Base-by-base conservation (phyloP, 306 rosid genomes). In the Canavalia ensiformis region DNA sequence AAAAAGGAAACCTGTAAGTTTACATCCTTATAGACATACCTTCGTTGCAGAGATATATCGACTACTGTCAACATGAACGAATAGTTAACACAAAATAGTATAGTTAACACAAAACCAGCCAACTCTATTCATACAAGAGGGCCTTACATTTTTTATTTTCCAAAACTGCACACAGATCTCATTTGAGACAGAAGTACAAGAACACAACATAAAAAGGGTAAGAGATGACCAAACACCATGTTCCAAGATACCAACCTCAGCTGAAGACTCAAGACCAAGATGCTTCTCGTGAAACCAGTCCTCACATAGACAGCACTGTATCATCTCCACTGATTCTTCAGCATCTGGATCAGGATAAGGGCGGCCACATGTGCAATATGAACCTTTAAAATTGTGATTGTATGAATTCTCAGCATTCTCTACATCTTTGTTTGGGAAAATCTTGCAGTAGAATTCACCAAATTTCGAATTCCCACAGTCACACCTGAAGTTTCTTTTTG, bases 271-370 rank as follows among this genome's bases (percentile, higher is more conserved):
- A 62, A 96, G 91, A 68, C 97, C 94, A 28, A 96, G 88, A 89
- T 96, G 99, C 83, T 96, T 98, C 84, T 93, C 99, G 46, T 96
- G 99, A 87, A 92, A 96, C 99, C 99, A 96, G 85, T 96, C 99
- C 88, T 96, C 99, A 65, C 99, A 96, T 59, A 92, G 63, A 82
- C 97, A 92, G 81, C 99, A 96, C 79, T 96, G 99, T 51, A 96
- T 93, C 99, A 93, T 96, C 86, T 96, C 99, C 65, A 85, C 91
- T 85, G 92, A 97, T 75, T 96, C 98, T 85, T 90, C 98, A 72
- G 88, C 89, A 57, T 90, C 98, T 54, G 94, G 97, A 89, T 93
- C 99, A 54, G 99, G 99, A 86, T 93, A 96, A 56, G 97, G 98
- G 54, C 89, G 98, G 66, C 88, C 87, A 76, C 99, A 96, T 35